Base-by-base conservation (phyloP, 805 yeast species). In the Saccharomycopsis oosterbeekiorum region DNA sequence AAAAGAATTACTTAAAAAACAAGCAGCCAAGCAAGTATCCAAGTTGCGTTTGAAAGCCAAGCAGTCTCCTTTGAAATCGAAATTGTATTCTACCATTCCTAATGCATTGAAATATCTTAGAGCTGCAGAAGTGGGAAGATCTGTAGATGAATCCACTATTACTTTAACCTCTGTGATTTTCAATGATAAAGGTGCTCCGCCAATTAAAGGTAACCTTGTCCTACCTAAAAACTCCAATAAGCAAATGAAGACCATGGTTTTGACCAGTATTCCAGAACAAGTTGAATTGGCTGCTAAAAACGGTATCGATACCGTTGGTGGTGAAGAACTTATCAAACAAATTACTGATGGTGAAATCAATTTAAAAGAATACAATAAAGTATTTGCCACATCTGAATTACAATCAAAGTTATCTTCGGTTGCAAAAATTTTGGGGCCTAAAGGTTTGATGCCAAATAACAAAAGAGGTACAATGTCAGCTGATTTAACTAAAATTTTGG, bases 101-200 rank as follows among this genome's bases (percentile, higher is more conserved):
- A 73, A 75, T 37, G 97, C 97, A 1, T 72, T 90, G 71, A 80
- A 88, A 67, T 91, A 84, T 69, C 70, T 93, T 61, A 79, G 97
- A 65, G 97, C 98, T 0, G 83, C 91, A 4, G 97, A 91, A 72
- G 96, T 91, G 4, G 98, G 99, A 4, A 83, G 88, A 69, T 83
- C 93, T 1, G 75, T 79, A 4, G 74, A 80, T n/a, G 84, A 84
- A 67, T 84, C 93, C 24, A 85, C 92, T 26, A 77, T 93, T 50
- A 77, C 88, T 17, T 73, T 88, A 60, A 82, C 86, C 59, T 79
- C 89, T 17, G 76, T 82, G 17, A 77, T 91, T 37, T 80, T 85
- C 11, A 83, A 86, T 21, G 93, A 86, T 63, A 84, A 82, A 69
- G 97, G 97, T 66, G 84, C 88, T 24, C 83, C 85, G 41, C 88